A percentile compares a stretch with the other conserved stretches of the same genome.
Conservation (phyloP, 257 asterid genomes). For the Primulina tabacum region DNA sequence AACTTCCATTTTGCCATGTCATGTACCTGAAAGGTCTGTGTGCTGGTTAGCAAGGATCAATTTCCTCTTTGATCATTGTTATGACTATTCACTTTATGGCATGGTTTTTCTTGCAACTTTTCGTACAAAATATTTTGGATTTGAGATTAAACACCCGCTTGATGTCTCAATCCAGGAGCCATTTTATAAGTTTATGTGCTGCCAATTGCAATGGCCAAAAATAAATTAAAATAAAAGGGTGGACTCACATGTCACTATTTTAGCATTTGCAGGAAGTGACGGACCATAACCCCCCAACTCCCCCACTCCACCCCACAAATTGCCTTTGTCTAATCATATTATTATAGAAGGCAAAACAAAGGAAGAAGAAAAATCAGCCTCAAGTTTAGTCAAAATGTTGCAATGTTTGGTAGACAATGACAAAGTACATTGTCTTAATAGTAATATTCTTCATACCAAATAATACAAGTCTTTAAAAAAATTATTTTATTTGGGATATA, state of each 20-base stretch:
- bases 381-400: slow-evolving; percentile 24
- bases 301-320: slow-evolving; percentile 5
- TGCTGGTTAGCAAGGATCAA: slow-evolving; percentile 5
- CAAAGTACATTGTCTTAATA: slow-evolving; percentile 4
- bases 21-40: not conserved
- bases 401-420: slow-evolving; percentile 25
- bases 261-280: slow-evolving; percentile 37
- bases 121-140: slow-evolving; percentile 26
- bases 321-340: slow-evolving; percentile 38
- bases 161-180: slow-evolving; percentile 62
- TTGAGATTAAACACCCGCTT: slow-evolving; percentile 30
- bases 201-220: slow-evolving; percentile 30
- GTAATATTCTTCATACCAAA: not conserved
- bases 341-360: slow-evolving; percentile 16
- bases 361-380: slow-evolving; percentile 19
- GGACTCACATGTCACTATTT: slow-evolving; percentile 26
- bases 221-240: slow-evolving; percentile 9
- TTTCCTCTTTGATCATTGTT: slow-evolving; percentile 10
- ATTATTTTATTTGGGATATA: no score
- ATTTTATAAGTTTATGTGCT: slow-evolving; percentile 26
- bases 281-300: not conserved
- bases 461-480: not conserved
- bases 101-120: slow-evolving; percentile 24
- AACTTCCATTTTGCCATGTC: slow-evolving; percentile 4
- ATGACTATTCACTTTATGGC: slow-evolving; percentile 28